These are phyloP conservation scores for Daldinia eschscholtzii DNA, from an alignment of 2,329 filamentous ascomycete species.

Conservation along the genomic window DNA sequence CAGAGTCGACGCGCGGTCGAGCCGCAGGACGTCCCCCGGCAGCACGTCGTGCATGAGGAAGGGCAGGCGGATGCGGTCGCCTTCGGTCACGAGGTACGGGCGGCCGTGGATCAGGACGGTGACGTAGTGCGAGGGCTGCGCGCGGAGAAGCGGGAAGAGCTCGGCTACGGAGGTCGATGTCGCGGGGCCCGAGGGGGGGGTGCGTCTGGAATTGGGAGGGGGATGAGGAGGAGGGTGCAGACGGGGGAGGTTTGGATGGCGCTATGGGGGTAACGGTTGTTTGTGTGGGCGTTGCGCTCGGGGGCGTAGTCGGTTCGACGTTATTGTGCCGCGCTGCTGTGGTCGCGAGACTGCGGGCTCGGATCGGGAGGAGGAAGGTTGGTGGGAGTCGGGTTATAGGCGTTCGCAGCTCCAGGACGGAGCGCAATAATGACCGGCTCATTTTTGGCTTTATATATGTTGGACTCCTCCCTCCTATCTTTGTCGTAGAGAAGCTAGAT, in stretches of 20 bases:
- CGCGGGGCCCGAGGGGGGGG: no score
- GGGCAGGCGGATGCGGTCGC: constrained; percentile 81
- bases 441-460: constrained; percentile 52
- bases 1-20: constrained; percentile 85
- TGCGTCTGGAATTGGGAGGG: constrained; percentile 16
- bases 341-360: constrained; percentile 52
- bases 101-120: constrained; percentile 83
- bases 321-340: constrained; percentile 48
- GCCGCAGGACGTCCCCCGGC: constrained; percentile 86
- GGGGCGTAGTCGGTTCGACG: constrained; percentile 49
- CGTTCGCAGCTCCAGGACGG: constrained; percentile 70
- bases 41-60: constrained; percentile 82
- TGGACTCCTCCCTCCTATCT: no score
- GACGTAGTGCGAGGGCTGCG: constrained; percentile 82
- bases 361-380: constrained; percentile 65
- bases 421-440: constrained; percentile 73
- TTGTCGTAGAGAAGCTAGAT: no score
- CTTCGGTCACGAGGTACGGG: constrained; percentile 82
- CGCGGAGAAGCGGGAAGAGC: constrained; percentile 77
- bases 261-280: constrained; percentile 33
- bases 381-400: constrained; percentile 61
- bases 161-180: constrained; percentile 63
- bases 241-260: constrained; percentile 24
- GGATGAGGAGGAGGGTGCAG: constrained; percentile 24
- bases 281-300: constrained; percentile 47